Base-by-base conservation (phyloP, 139 green algal genomes). In the Nannochloris sp. region DNA sequence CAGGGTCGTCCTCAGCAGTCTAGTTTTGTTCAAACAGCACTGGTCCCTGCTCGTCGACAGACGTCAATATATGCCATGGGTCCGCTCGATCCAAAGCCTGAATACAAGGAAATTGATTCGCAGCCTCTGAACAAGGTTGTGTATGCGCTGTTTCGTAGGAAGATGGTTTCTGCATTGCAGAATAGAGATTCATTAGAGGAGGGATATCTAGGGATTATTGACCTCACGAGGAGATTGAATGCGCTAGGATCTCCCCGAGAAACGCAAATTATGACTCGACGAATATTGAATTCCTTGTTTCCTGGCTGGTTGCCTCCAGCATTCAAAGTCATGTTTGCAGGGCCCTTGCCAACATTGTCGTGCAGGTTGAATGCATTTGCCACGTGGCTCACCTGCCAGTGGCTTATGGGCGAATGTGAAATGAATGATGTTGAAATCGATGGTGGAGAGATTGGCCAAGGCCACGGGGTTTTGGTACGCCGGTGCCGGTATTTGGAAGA, bases 401-500 rank as follows among this genome's bases (percentile, higher is more conserved):
- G 89, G 89, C 74, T 96, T 4, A 95, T 96, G 89, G 89, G 89
- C 2, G 72, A 76, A 1, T 87, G 77, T 65, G 73, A 80, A 17
- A 77, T 96, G 5, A 92, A 91, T 37, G 89, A 92, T 53, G 81
- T 92, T 25, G 87, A 95, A 63, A 53, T 89, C 0, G 71, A 82
- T 17, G 71, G 74, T 33, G 87, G 87, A 4, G 43, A 65, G 16
- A 56, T 85, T 5, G 71, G 60, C 9, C 28, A 51, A 17, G 77
- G 65, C 1, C 77, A 90, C 29, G 86, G 86, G 12, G 86, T 96
- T 29, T 50, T 81, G 6, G 81, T 95, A n/a, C 82, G 90, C 64
- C 77, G 79, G 61, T 96, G 89, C 65, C 79, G 89, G 2, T 95
- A 94, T 67, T 70, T 96, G 31, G 89, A 96, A 70, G 62, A 92